Conservation (phyloP, 345 rosid species). For the Carallia brachiata region DNA sequence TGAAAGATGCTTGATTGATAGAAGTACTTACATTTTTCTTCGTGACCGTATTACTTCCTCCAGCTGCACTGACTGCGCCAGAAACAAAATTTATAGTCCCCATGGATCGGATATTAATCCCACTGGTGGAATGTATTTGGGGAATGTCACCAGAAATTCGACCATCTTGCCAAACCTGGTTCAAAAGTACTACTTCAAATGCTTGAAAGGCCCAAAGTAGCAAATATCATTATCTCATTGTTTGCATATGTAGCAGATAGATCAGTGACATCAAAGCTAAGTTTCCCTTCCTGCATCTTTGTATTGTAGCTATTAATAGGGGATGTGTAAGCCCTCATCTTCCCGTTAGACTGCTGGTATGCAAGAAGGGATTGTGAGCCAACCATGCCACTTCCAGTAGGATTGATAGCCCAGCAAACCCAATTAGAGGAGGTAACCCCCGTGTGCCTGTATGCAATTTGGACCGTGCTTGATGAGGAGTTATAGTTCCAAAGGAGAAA, state of each 20-base stretch:
- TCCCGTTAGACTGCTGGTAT: constrained; percentile 52
- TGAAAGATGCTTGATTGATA: background rate
- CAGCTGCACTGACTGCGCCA: constrained; percentile 39
- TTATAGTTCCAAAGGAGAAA: constrained; percentile 68
- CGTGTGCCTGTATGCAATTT: constrained; percentile 72
- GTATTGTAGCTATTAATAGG: constrained; percentile 55
- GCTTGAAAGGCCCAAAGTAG: constrained; percentile 44
- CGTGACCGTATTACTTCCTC: constrained; percentile 38
- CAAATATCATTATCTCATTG: constrained; percentile 68
- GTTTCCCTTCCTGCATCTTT: constrained; percentile 42
- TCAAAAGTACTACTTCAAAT: constrained; percentile 37
- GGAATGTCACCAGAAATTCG: constrained; percentile 45
- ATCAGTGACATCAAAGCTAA: constrained; percentile 65
- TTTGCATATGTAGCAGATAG: constrained; percentile 50
- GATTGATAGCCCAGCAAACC: constrained; percentile 94
- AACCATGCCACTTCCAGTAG: constrained; percentile 56
- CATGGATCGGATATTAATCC: constrained; percentile 52
- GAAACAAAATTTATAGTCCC: constrained; percentile 65
- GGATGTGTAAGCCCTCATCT: constrained; percentile 62
- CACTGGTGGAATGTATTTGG: constrained; percentile 43
- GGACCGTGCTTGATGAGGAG: constrained; percentile 48
- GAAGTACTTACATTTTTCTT: constrained; percentile 58
- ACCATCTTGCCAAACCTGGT: constrained; percentile 90
- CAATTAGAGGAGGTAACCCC: constrained; percentile 47
- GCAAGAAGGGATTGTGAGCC: constrained; percentile 87